Base-by-base conservation (phyloP, 306 rosid genomes). In the Citrullus mucosospermus region DNA sequence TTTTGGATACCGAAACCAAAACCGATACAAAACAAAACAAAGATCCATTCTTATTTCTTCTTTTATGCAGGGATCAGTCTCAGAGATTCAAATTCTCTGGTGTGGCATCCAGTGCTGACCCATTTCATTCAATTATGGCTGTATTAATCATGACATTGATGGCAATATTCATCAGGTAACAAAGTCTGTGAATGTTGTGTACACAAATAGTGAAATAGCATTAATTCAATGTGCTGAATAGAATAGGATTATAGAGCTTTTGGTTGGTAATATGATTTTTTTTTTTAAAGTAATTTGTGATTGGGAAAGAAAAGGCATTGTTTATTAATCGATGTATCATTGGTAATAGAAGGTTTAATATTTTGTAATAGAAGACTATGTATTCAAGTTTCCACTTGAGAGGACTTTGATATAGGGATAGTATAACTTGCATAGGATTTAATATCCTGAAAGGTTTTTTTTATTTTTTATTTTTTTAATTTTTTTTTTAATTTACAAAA, bases 31-130 rank as follows among this genome's bases (percentile, higher is more conserved):
- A 43, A 43, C 46, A 7, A 43, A 46, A 46, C n/a, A 53, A 5
- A 15, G 16, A 53, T 54, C 1, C 22, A 17, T 39, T n/a, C 16
- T 72, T 32, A 22, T 28, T 54, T 75, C 25, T 80, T 88, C 44
- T 85, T 72, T 72, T 28, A 7, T 48, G 85, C 93, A 93, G 98
- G 80, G 96, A 89, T 28, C 97, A 93, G 62, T 86, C 96, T 80
- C 94, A 92, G 86, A 89, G 91, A 87, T 84, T 89, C 82, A 89
- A 85, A 80, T 93, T 89, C 85, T 91, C 93, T 46, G 72, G 72
- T 58, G 88, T 13, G 54, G 66, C 53, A 57, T 76, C 68, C 39
- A 72, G 43, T 50, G 77, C 34, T 50, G 58, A 72, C 9, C 44
- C 77, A 50, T 72, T 72, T 30, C 44, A 72, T 72, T 50, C 77